Conservation (phyloP, 257 asterid genomes). For the Ocimum tenuiflorum region DNA sequence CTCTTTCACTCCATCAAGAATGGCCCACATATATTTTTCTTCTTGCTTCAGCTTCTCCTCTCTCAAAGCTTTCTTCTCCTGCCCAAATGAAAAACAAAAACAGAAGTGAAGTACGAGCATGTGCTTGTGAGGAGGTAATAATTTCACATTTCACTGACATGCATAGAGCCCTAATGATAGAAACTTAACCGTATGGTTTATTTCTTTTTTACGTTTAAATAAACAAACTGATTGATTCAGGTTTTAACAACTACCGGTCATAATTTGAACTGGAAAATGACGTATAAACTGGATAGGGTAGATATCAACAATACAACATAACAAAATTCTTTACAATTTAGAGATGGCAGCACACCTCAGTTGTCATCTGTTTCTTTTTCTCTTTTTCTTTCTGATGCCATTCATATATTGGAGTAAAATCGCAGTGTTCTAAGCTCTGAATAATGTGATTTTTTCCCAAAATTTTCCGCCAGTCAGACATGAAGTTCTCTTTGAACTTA, state of each 20-base stretch:
- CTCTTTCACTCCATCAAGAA: constrained; percentile 76
- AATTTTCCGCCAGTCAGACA: constrained; percentile 82
- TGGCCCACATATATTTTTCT: constrained; percentile 96
- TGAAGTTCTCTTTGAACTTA: constrained; percentile 80
- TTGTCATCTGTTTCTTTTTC: constrained; percentile 86
- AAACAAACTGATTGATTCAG: background rate
- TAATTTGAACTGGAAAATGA: background rate
- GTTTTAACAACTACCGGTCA: background rate
- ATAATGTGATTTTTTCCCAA: constrained; percentile 81
- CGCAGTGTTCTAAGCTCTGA: constrained; percentile 79
- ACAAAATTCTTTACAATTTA: background rate
- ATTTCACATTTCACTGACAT: background rate
- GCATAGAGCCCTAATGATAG: background rate
- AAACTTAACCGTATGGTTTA: constrained; percentile 10
- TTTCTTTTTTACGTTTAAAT: background rate
- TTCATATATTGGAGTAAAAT: constrained; percentile 81
- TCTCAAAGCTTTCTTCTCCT: constrained; percentile 79
- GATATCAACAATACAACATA: background rate
- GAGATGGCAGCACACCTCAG: constrained; percentile 55
- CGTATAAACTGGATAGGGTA: background rate
- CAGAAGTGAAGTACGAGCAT: background rate
- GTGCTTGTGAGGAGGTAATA: background rate
- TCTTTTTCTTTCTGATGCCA: constrained; percentile 95
- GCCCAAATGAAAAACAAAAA: constrained; percentile 22
- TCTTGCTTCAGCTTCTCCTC: constrained; percentile 86